Evolutionary conservation across 2,329 filamentous ascomycete species (phyloP).

Genomic region (Fusarium xylarioides): DNA sequence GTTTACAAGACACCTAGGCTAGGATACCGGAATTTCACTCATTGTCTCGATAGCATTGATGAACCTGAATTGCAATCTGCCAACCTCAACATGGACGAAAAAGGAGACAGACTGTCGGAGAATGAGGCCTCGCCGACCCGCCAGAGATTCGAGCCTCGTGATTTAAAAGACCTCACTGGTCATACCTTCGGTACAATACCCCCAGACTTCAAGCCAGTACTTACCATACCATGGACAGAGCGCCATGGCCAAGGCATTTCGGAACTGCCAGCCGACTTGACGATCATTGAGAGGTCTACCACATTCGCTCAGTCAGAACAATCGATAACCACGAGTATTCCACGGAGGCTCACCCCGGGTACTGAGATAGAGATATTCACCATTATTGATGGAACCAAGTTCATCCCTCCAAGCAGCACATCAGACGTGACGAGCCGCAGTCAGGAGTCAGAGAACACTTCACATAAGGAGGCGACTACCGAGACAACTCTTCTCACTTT

Average conservation of each 20-base stretch:
- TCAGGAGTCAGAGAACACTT: neutral
- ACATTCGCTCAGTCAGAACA: neutral
- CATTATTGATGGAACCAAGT: neutral
- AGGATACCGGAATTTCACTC: fast-evolving
- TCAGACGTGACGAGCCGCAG: neutral
- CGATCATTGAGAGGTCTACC: neutral
- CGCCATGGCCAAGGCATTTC: neutral
- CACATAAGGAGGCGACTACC: neutral
- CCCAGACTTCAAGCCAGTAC: neutral
- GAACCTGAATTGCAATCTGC: neutral
- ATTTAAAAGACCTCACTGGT: neutral
- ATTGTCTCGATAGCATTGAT: neutral
- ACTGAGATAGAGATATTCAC: neutral
- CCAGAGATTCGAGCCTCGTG: neutral
- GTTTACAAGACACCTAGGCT: neutral
- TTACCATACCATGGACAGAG: neutral
- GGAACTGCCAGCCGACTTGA: neutral
- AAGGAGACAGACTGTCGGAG: too few species aligned
- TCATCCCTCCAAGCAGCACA: neutral
- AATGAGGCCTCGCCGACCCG: too few species aligned
- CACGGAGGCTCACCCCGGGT: neutral
- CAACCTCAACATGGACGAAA: neutral
- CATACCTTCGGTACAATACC: neutral
- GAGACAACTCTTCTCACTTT: neutral
- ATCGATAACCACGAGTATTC: neutral